Conservation (phyloP, 2,329 filamentous ascomycete species). For the Ramularia collo-cygni region DNA sequence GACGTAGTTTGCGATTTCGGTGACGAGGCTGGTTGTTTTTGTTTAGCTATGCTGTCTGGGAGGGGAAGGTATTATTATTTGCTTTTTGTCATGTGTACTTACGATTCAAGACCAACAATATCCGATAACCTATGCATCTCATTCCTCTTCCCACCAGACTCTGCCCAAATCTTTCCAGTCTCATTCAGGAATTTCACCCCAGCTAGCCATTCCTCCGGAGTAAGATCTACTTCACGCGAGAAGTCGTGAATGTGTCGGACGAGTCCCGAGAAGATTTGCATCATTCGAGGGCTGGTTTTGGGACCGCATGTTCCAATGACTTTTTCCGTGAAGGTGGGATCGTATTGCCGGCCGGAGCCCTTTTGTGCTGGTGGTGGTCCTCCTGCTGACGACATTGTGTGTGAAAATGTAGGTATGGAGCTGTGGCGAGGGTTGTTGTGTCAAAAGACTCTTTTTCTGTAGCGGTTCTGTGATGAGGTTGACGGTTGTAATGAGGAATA, state of each 20-base stretch:
- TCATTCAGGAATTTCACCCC: conserved; percentile 71
- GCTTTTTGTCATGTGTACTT: too few species aligned
- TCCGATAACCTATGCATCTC: conserved; percentile 68
- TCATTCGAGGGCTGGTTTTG: conserved; percentile 58
- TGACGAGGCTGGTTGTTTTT: conserved; percentile 49
- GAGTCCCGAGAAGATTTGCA: conserved; percentile 56
- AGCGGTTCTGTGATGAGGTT: too few species aligned
- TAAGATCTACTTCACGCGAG: conserved; percentile 68
- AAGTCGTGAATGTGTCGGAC: conserved; percentile 74
- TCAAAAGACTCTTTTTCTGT: too few species aligned
- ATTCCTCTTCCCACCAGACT: conserved; percentile 60
- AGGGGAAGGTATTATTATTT: too few species aligned
- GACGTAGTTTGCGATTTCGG: conserved; percentile 58
- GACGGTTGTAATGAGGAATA: too few species aligned
- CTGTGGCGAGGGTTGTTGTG: too few species aligned
- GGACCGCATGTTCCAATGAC: conserved; percentile 69
- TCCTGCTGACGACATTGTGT: background rate
- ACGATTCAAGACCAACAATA: conserved; percentile 64
- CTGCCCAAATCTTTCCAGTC: conserved; percentile 55
- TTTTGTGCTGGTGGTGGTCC: conserved; percentile 1
- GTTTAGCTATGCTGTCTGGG: too few species aligned
- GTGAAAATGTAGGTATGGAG: background rate
- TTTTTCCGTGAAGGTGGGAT: conserved; percentile 68
- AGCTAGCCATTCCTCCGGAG: conserved; percentile 67
- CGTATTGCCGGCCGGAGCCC: conserved; percentile 45